Percentiles rank a stretch among this genome's conserved stretches.
phyloP scores from a whole-genome alignment of 2,329 filamentous ascomycete species.

The Aspergillus sp. region DNA sequence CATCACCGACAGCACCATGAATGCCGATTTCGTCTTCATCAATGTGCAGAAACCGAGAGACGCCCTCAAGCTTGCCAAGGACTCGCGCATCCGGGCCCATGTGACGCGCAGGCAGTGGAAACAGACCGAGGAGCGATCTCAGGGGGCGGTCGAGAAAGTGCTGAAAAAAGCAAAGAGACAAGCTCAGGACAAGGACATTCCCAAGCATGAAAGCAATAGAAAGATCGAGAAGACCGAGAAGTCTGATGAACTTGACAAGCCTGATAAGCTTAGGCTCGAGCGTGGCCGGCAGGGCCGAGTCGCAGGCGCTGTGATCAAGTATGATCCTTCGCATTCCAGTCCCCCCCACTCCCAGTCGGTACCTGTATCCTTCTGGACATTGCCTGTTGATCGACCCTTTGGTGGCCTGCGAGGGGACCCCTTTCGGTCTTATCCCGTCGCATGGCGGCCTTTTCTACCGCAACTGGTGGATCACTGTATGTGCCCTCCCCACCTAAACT shows the following conservation, averaged over 20 bases:
- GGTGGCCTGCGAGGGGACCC: slow-evolving; percentile 30
- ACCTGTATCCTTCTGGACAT: neutral
- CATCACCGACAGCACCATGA: neutral
- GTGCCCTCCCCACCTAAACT: slow-evolving; percentile 8
- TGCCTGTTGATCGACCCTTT: slow-evolving; percentile 17
- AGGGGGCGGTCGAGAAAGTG: neutral
- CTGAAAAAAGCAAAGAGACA: neutral
- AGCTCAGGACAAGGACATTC: neutral
- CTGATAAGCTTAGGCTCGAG: neutral
- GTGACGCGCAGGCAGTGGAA: slow-evolving; percentile 28
- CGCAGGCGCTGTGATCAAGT: neutral
- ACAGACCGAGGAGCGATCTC: slow-evolving; percentile 2
- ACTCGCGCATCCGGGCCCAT: slow-evolving; percentile 26
- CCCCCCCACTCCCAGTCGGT: neutral
- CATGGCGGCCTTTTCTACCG: slow-evolving; percentile 37
- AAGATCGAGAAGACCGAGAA: no score
- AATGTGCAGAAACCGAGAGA: slow-evolving; percentile 26
- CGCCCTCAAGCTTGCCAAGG: slow-evolving; percentile 25
- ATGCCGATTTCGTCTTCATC: slow-evolving; percentile 25
- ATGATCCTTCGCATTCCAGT: neutral
- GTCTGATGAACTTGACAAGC: neutral
- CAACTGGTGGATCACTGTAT: slow-evolving; percentile 35
- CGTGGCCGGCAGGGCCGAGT: neutral
- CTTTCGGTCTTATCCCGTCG: slow-evolving; percentile 38
- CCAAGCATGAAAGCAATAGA: no score